Evolutionary conservation across 768 basidiomycete genomes (phyloP).

Genomic region (Pisolithus microcarpus): DNA sequence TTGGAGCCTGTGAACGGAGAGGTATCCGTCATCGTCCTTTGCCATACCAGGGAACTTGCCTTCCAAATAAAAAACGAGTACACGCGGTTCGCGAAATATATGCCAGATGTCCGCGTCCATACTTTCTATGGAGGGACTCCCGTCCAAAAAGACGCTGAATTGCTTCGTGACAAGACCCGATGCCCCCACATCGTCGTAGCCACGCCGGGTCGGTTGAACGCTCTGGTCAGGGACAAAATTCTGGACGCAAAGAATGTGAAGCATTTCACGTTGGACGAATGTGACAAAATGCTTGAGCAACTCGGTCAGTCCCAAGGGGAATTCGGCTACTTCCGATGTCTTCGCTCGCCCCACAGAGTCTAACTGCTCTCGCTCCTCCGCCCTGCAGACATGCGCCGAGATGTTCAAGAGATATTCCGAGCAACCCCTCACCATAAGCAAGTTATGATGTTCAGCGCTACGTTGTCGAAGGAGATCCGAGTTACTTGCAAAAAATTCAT

Average conservation of each 20-base stretch:
- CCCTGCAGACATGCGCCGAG: constrained; percentile 98
- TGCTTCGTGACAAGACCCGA: constrained; percentile 90
- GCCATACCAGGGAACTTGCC: constrained; percentile 98
- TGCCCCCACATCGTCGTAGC: constrained; percentile 99
- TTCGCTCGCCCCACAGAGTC: constrained; percentile 41
- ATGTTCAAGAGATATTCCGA: constrained; percentile 99
- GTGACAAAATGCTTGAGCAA: constrained; percentile 99
- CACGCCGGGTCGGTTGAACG: constrained; percentile 95
- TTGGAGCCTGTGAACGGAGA: constrained; percentile 97
- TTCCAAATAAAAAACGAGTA: constrained; percentile 99
- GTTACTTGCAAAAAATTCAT: constrained; percentile 99
- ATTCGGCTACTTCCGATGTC: constrained; percentile 37
- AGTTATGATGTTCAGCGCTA: constrained; percentile 99
- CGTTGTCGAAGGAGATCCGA: constrained; percentile 93
- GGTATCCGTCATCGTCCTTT: constrained; percentile 94
- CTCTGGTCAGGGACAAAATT: constrained; percentile 90
- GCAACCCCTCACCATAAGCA: constrained; percentile 99
- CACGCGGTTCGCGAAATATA: constrained; percentile 98
- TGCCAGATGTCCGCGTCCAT: constrained; percentile 96
- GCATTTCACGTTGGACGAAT: constrained; percentile 99
- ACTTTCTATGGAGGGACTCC: constrained; percentile 98
- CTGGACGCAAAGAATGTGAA: constrained; percentile 94
- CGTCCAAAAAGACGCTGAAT: constrained; percentile 88
- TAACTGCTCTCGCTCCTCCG: constrained; percentile 53
- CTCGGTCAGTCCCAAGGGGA: constrained; percentile 88